These are phyloP conservation scores for Wickerhamomyces alni DNA, from an alignment of 805 yeast genomes.

Conservation along the genomic window DNA sequence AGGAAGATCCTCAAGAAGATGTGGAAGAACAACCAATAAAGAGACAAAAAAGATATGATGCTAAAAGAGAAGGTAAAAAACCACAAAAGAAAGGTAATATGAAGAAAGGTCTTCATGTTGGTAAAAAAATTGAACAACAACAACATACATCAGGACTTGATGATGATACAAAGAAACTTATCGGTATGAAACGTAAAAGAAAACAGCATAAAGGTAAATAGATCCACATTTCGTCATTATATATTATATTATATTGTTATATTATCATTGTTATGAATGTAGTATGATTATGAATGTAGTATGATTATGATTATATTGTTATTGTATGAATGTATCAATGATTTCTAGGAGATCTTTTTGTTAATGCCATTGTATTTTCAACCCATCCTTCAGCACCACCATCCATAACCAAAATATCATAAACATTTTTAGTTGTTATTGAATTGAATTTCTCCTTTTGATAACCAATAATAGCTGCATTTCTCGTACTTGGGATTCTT, in stretches of 20 bases:
- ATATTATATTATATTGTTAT: too few relatives aligned
- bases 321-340: slow-evolving; percentile 37
- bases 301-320: too few relatives aligned
- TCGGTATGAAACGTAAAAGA: slow-evolving; percentile 64
- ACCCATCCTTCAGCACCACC: slow-evolving; percentile 95
- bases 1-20: slow-evolving; percentile 9
- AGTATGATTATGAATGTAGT: too few relatives aligned
- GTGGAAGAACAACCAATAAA: slow-evolving; percentile 9
- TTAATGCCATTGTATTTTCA: slow-evolving; percentile 66
- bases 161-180: slow-evolving; percentile 54
- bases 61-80: slow-evolving; percentile 10
- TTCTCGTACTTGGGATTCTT: slow-evolving; percentile 90
- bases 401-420: slow-evolving; percentile 61
- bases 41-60: slow-evolving; percentile 5
- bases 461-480: slow-evolving; percentile 81
- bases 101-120: slow-evolving; percentile 32
- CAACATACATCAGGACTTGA: slow-evolving; percentile 33
- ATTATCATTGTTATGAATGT: not conserved
- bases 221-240: too few relatives aligned
- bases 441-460: slow-evolving; percentile 28
- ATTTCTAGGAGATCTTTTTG: slow-evolving; percentile 64
- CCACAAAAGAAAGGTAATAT: slow-evolving; percentile 35
- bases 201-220: slow-evolving; percentile 39
- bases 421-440: slow-evolving; percentile 32
- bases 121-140: slow-evolving; percentile 5